Evolutionary conservation across 176 grass and related monocot species (phyloP), one percentile per base, ranked within the genome.

Genomic region (Neostapfia colusana): DNA sequence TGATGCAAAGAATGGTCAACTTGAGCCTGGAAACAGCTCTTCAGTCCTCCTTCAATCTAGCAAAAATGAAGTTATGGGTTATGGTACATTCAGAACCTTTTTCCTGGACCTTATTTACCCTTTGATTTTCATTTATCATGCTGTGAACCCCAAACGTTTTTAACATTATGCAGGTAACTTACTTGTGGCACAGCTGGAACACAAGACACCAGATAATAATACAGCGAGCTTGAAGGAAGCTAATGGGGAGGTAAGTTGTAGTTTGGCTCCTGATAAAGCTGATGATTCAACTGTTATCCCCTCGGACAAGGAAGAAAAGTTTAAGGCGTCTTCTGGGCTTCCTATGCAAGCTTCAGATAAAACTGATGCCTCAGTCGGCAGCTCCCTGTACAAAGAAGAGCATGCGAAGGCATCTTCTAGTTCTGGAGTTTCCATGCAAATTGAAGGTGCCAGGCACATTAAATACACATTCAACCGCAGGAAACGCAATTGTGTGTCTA

Each of bases 391-490:
- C 46, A 67, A 85, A 63, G 59, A 72, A 34, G 67, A 79, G 10
- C 40, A 66, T 35, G 43, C 53, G 51, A 82, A 77, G 3, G 36
- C 54, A 51, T 56, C 38, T 48, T 73, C 81, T 67, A 73, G 28
- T 48, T 73, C 81, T 67, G 77, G 28, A 82, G 83, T 63, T 68
- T 69, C 82, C 44, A 31, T 63, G 61, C 84, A 88, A 85, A 73
- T 60, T 84, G 85, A 87, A 90, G 70, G 85, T 36, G 55, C 42
- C n/a, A 85, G 85, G 74, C 79, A 70, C 39, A 85, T 95, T 65
- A 99, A 85, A 84, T 93, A 92, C 74, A 99, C 95, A 54, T 97
- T 97, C 82, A 93, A 84, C 41, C 87, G 83, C 74, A 95, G 89
- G 72, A 99, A 95, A 72, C 85, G 95, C 63, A 99, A 94, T 70